Base-by-base conservation (phyloP, 768 basidiomycete species). In the Pleurotus tuber-regium region DNA sequence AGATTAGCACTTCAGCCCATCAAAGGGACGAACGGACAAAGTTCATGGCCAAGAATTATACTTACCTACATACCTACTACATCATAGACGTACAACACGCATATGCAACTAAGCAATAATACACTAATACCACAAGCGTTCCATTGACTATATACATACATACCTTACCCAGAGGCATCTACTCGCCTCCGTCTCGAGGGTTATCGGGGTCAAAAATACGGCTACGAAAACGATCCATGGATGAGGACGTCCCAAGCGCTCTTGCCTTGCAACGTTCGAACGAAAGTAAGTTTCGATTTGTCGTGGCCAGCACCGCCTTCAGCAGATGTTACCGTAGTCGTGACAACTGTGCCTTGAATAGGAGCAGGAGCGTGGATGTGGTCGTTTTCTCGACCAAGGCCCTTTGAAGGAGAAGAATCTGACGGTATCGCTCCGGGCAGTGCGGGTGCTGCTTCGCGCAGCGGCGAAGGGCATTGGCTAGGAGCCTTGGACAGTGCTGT, bases 231-330 rank as follows among this genome's bases (percentile, higher is more conserved):
- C 28, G 80, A 80, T 26, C 84, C 84, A 60, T 86, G 84, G 38
- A 86, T 80, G 52, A 86, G 66, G 2, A 82, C 82, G 54, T 86
- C 84, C 82, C 82, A 86, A 12, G 82, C 80, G 51, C 78, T 78
- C 68, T 84, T 83, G 21, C 72, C 72, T 62, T 81, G 78, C 52
- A 86, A 65, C 42, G 81, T 78, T 63, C 79, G 71, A 54, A 86
- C 61, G 57, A 83, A 79, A 60, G 74, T 79, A 46, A 75, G 67
- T 44, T 72, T 71, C 12, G 75, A 71, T 5, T 68, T 63, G 26
- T 64, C 64, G 19, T 61, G 60, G 16, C 49, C 49, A 21, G 56
- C 38, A 21, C 23, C 33, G 24, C 1, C 28, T 43, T 38, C 38
- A 50, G 21, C 36, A 41, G 18, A 47, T 35, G 51, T 39, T 26